These are phyloP conservation scores for Neofusicoccum laricinum DNA, from an alignment of 2,329 filamentous ascomycete genomes.

Conservation along the genomic window DNA sequence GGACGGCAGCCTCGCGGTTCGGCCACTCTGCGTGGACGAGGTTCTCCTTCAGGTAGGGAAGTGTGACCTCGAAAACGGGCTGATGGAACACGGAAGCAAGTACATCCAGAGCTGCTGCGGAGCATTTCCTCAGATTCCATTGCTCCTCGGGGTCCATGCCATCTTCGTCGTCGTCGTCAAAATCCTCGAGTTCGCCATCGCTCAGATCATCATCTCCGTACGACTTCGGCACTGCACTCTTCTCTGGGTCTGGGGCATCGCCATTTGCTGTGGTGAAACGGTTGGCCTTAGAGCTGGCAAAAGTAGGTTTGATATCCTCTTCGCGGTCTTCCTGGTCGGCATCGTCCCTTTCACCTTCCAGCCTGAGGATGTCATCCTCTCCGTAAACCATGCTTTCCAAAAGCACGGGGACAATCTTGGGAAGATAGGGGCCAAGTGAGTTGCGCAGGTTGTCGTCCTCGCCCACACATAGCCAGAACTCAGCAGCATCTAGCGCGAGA, in stretches of 20 bases:
- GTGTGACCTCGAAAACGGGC: conserved; percentile 83
- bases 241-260: conserved; percentile 47
- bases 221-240: conserved; percentile 43
- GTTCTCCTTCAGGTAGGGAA: conserved; percentile 89
- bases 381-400: conserved; percentile 95
- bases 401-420: conserved; percentile 84
- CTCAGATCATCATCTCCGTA: conserved; percentile 71
- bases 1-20: conserved; percentile 86
- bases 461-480: conserved; percentile 94
- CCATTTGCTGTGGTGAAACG: conserved; percentile 45
- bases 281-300: conserved; percentile 68
- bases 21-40: conserved; percentile 87
- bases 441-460: conserved; percentile 80
- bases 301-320: conserved; percentile 89
- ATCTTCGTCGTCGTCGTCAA: conserved; percentile 67
- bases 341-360: conserved; percentile 75
- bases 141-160: conserved; percentile 77
- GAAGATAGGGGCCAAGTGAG: conserved; percentile 71
- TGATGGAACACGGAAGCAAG: conserved; percentile 88
- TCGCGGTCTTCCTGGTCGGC: conserved; percentile 87
- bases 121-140: conserved; percentile 97
- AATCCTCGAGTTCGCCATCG: conserved; percentile 80
- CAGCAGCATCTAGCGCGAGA: conserved; percentile 87
- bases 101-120: conserved; percentile 89
- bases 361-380: conserved; percentile 82